phyloP scores from a whole-genome alignment of 2,329 filamentous ascomycete genomes.

The Pestalotiopsis sp. region DNA sequence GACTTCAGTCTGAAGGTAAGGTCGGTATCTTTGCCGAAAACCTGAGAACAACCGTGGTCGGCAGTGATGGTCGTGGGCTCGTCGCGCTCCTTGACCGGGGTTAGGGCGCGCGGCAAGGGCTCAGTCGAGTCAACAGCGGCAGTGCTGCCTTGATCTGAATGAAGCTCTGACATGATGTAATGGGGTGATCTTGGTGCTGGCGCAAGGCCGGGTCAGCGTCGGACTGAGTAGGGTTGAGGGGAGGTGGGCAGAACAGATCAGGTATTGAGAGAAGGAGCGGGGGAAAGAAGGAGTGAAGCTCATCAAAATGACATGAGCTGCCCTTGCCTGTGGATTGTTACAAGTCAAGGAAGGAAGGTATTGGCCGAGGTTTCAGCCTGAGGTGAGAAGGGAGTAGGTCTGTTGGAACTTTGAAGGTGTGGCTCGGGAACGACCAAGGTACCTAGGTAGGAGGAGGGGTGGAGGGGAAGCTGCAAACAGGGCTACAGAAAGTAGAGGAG shows the following conservation, averaged over 20 bases:
- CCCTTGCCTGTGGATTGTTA: too few species aligned
- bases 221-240: not conserved
- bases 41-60: not conserved
- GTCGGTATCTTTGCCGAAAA: slow-evolving; percentile 2
- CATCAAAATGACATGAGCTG: too few species aligned
- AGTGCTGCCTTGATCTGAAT: not conserved
- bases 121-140: not conserved
- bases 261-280: not conserved
- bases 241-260: not conserved
- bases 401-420: too few species aligned
- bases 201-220: not conserved
- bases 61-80: not conserved
- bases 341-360: too few species aligned
- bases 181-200: not conserved
- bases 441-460: too few species aligned
- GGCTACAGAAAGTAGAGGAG: too few species aligned
- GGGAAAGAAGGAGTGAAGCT: not conserved
- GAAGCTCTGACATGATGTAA: not conserved
- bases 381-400: too few species aligned
- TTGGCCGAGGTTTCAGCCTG: too few species aligned
- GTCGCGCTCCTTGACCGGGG: not conserved
- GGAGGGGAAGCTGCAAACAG: too few species aligned
- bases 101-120: not conserved
- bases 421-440: too few species aligned
- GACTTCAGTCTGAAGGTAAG: not conserved